These are phyloP conservation scores for Sedum album DNA, from an alignment of 164 flowering plant species.

Conservation along the genomic window DNA sequence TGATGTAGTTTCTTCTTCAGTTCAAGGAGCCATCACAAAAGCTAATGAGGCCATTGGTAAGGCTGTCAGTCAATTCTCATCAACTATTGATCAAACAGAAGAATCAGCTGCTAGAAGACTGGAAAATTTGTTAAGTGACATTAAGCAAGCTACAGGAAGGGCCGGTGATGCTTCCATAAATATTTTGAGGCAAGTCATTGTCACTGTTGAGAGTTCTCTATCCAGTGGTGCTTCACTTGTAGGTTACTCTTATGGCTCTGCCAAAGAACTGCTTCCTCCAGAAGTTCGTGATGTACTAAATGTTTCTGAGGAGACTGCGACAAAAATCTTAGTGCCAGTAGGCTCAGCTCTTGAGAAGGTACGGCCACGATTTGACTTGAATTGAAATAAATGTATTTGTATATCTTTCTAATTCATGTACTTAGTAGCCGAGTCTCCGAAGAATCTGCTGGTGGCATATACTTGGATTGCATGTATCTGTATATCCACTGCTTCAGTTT, in stretches of 20 bases:
- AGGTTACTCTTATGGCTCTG: slow-evolving; percentile 47
- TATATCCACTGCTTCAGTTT: background rate
- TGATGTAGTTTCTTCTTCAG: slow-evolving; percentile 37
- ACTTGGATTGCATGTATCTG: too few species aligned
- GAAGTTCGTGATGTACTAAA: slow-evolving; percentile 43
- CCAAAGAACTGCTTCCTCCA: slow-evolving; percentile 63
- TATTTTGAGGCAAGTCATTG: slow-evolving; percentile 42
- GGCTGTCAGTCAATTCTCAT: slow-evolving; percentile 26
- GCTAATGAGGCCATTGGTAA: slow-evolving; percentile 39
- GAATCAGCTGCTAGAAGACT: slow-evolving; percentile 35
- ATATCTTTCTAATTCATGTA: background rate
- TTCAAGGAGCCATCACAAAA: slow-evolving; percentile 24
- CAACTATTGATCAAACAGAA: slow-evolving; percentile 37
- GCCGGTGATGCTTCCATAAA: slow-evolving; percentile 39
- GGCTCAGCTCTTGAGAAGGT: slow-evolving; percentile 57
- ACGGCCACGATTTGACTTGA: background rate
- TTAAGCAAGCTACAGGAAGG: slow-evolving; percentile 41
- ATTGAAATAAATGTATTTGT: background rate
- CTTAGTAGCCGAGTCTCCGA: background rate
- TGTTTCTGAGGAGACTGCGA: slow-evolving; percentile 42
- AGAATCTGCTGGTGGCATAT: background rate
- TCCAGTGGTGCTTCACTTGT: slow-evolving; percentile 36
- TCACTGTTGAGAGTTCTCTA: slow-evolving; percentile 46
- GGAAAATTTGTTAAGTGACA: slow-evolving; percentile 34
- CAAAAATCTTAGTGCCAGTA: slow-evolving; percentile 42